Conservation (phyloP, 192 early-diverging fungal genomes). For the Coemansia sp. region DNA sequence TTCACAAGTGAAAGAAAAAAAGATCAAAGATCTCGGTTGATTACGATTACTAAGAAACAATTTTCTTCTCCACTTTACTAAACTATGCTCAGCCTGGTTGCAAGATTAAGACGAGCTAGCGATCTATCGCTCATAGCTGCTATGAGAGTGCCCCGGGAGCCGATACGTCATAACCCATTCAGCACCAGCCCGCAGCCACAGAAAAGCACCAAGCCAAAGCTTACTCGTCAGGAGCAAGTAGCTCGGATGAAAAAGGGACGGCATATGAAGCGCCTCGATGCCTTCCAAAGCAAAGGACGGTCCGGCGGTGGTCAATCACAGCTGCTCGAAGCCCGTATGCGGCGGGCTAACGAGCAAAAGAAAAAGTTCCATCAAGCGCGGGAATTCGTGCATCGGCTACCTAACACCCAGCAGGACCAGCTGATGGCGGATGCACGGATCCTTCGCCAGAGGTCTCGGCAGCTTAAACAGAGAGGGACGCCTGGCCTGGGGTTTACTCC, state of each 20-base stretch:
- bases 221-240: slow-evolving; percentile 12
- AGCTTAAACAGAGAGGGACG: slow-evolving; percentile 19
- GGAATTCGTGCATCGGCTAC: slow-evolving; percentile 22
- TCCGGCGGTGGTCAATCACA: slow-evolving; percentile 34
- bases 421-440: slow-evolving; percentile 34
- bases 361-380: slow-evolving; percentile 28
- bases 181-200: slow-evolving; percentile 1
- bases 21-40: neutral
- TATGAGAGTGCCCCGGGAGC: too few species aligned
- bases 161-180: neutral
- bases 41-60: neutral
- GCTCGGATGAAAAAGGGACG: slow-evolving; percentile 17
- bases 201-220: slow-evolving; percentile 17
- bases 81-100: too few species aligned
- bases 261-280: slow-evolving; percentile 22
- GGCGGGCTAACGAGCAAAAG: slow-evolving; percentile 32
- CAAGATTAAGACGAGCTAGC: too few species aligned
- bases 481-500: slow-evolving; percentile 61
- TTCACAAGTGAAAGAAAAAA: neutral
- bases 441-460: slow-evolving; percentile 31
- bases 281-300: slow-evolving; percentile 19
- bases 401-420: slow-evolving; percentile 17
- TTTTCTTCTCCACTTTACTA: too few species aligned
- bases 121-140: too few species aligned
- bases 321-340: slow-evolving; percentile 32